Conservation (phyloP, 176 grass and related monocot genomes). For the Carex scoparia region DNA sequence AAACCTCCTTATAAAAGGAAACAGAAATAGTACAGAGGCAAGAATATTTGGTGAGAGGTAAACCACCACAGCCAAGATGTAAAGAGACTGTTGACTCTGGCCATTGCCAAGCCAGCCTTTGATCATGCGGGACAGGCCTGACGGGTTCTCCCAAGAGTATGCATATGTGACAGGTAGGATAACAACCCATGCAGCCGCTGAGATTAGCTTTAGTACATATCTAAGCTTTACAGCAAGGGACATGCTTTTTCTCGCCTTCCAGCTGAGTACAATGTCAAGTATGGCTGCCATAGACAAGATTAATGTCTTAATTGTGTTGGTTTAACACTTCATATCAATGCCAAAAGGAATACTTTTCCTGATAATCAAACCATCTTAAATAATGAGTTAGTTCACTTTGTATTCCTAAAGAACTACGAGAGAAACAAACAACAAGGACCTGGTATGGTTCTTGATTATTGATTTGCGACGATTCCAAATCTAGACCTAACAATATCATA, state of each 20-base stretch:
- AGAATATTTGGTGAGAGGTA: slow-evolving; percentile 96
- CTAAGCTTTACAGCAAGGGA: slow-evolving; percentile 77
- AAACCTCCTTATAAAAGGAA: slow-evolving; percentile 72
- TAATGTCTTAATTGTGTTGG: background rate
- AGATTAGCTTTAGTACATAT: slow-evolving; percentile 85
- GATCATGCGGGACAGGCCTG: slow-evolving; percentile 65
- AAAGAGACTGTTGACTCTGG: slow-evolving; percentile 71
- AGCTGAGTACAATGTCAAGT: slow-evolving; percentile 85
- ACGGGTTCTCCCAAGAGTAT: slow-evolving; percentile 63
- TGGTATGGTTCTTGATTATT: background rate
- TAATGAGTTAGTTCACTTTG: background rate
- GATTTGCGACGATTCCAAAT: background rate
- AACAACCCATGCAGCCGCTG: slow-evolving; percentile 84
- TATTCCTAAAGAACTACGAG: background rate
- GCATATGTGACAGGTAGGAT: slow-evolving; percentile 96
- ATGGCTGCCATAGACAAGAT: slow-evolving; percentile 44
- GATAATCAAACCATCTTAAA: background rate
- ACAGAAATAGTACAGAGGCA: slow-evolving; percentile 77
- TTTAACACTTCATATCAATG: background rate
- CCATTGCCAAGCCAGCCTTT: slow-evolving; percentile 94
- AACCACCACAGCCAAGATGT: slow-evolving; percentile 81
- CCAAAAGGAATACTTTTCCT: background rate
- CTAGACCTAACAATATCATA: background rate
- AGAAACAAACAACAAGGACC: background rate
- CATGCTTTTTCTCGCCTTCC: slow-evolving; percentile 99